Evolutionary conservation across 345 rosid genomes (phyloP), one percentile per base, ranked within the genome.

Genomic region (Psidium guajava): DNA sequence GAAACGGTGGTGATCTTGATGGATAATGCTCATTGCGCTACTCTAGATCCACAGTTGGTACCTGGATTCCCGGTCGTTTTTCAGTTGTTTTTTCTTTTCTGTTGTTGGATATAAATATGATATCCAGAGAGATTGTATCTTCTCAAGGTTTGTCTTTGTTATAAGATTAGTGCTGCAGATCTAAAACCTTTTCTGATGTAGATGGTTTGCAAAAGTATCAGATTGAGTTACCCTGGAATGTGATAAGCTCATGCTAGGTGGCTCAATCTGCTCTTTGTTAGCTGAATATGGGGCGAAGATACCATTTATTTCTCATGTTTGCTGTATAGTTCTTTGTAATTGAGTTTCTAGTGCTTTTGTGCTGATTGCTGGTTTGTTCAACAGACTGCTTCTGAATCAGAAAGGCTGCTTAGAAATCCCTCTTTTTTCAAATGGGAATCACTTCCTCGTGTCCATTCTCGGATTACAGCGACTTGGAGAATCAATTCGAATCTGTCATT

Each of bases 381-480:
- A 64, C 77, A 32, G 44, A 64, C 77, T 64, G 42, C 47, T 55
- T n/a, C 73, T n/a, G 28, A 12, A 47, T 83, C n/a, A 49, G 85
- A 59, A 28, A 86, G 75, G n/a, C 64, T 75, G 36, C 77, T 25
- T 54, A 86, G 83, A 86, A 85, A 85, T 85, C 82, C 77, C 44
- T 16, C 77, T 32, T 4, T 64, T 64, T 32, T 83, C 85, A 89
- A 88, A 97, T 96, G 99, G 99, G 99, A 57, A 85, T 94, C 77
- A 80, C 90, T 74, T 89, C 90, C 85, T 91, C 99, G 9, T 92
- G 91, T 84, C 93, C 95, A 32, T 93, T 94, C 86, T 87, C 96
- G 9, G 89, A 89, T 83, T 88, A 89, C 85, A 88, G 88, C 83
- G 97, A 93, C 83, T 89, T 90, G 84, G 98, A 96, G 40, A 89